Percentiles rank a stretch among this genome's conserved stretches.
phyloP scores from a whole-genome alignment of 352 stramenopile genomes.

The Globisporangium apiculatum region DNA sequence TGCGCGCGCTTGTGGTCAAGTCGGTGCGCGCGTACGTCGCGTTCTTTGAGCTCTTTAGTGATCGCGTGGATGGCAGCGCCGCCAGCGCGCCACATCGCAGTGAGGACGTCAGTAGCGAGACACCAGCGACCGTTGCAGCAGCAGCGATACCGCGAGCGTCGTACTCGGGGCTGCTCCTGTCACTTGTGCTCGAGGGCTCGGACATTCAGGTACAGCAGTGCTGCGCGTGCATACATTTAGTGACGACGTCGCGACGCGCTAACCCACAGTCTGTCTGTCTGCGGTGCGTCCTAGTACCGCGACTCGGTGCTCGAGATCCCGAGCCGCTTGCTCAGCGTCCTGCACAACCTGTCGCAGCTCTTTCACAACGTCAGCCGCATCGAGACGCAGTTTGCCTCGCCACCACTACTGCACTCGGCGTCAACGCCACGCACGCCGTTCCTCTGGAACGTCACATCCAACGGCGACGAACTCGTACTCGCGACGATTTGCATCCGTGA shows the following conservation, averaged over 20 bases:
- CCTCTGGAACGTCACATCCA: constrained; percentile 59
- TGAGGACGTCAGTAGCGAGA: not conserved
- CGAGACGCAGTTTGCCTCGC: constrained; percentile 46
- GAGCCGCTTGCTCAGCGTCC: constrained; percentile 47
- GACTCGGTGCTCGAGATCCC: constrained; percentile 47
- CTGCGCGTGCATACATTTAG: not conserved
- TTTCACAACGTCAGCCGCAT: constrained; percentile 65
- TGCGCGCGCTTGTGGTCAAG: constrained; percentile 54
- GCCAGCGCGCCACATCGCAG: too few relatives aligned
- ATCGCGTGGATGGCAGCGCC: not conserved
- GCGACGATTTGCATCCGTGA: constrained; percentile 52
- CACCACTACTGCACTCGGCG: constrained; percentile 15
- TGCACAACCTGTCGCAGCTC: constrained; percentile 58
- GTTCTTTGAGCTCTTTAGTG: constrained; percentile 59
- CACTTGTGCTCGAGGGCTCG: not conserved
- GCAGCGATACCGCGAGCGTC: not conserved
- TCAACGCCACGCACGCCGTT: constrained; percentile 21
- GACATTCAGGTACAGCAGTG: constrained; percentile 1
- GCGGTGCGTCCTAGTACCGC: constrained; percentile 24
- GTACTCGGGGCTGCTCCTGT: constrained; percentile 1
- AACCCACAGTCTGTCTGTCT: not conserved
- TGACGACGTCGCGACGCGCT: not conserved
- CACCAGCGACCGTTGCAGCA: not conserved
- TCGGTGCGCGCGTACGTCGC: constrained; percentile 54
- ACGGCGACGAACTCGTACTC: constrained; percentile 50